A percentile compares a stretch with the other conserved stretches of the same genome.
phyloP scores from a whole-genome alignment of 495 filamentous ascomycete species.

The Hapsidospora chrysogenum region DNA sequence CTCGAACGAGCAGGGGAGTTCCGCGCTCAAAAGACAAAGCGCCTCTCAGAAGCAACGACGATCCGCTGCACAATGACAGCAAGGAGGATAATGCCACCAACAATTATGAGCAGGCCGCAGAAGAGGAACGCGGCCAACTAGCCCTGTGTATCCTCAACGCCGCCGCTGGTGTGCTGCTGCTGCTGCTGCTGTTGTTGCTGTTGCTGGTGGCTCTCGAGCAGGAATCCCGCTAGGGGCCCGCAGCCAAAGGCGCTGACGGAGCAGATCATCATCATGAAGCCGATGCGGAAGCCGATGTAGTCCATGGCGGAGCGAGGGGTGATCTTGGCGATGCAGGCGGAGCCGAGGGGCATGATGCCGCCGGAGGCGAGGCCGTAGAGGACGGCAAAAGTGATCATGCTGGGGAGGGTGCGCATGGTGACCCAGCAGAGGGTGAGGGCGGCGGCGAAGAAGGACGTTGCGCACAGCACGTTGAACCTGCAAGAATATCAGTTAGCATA shows the following conservation, averaged over 20 bases:
- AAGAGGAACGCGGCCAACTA: background rate
- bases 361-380: slow-evolving; percentile 13
- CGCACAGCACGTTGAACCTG: slow-evolving; percentile 17
- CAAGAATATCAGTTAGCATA: background rate
- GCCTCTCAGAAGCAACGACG: too few relatives aligned
- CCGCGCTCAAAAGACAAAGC: too few relatives aligned
- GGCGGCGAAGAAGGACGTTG: slow-evolving; percentile 13
- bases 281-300: slow-evolving; percentile 48
- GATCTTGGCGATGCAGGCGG: slow-evolving; percentile 42
- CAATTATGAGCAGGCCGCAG: background rate
- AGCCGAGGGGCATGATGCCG: slow-evolving; percentile 41
- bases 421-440: slow-evolving; percentile 10
- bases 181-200: too few relatives aligned
- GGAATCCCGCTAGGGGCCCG: background rate
- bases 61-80: too few relatives aligned
- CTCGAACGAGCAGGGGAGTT: too few relatives aligned
- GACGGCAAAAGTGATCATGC: slow-evolving; percentile 8
- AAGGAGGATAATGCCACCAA: background rate
- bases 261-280: slow-evolving; percentile 21
- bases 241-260: slow-evolving; percentile 1
- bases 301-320: slow-evolving; percentile 32
- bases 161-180: slow-evolving; percentile 1
- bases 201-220: background rate
- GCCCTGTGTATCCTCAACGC: background rate
- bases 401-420: slow-evolving; percentile 6